phyloP scores from a whole-genome alignment of 1,284 basidiomycete genomes.

The Mrakiaceae sp. region DNA sequence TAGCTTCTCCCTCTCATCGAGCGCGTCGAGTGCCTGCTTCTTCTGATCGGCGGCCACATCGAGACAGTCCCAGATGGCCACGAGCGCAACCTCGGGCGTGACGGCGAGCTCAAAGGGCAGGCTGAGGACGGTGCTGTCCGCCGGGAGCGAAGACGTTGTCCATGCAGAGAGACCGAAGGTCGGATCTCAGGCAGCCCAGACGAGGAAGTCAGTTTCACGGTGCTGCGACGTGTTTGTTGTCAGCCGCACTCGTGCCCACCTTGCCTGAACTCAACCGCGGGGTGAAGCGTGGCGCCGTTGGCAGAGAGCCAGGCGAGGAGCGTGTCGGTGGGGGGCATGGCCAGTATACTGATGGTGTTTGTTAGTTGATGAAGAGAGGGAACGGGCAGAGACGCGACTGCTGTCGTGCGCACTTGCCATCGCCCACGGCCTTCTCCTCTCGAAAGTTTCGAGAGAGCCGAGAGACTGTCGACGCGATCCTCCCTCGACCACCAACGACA shows the following conservation, averaged over 20 bases:
- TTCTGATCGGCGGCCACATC: constrained; percentile 16
- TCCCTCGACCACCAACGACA: no score
- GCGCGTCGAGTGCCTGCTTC: constrained; percentile 22
- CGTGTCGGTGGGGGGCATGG: background rate
- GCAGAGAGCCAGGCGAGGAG: background rate
- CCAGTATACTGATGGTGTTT: no score
- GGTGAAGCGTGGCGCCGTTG: background rate
- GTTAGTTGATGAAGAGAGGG: no score
- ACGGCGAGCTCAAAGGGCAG: constrained; percentile 65
- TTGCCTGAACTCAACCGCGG: background rate
- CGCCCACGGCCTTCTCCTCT: no score
- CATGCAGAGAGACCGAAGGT: constrained; percentile 49
- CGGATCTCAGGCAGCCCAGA: constrained; percentile 20
- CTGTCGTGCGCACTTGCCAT: no score
- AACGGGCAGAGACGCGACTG: no score
- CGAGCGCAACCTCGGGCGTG: constrained; percentile 44
- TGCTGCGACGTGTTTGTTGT: no score
- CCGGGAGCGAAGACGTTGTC: constrained; percentile 41
- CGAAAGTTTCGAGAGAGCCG: no score
- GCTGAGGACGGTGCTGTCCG: constrained; percentile 50
- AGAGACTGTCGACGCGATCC: no score
- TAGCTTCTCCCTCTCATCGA: constrained; percentile 55
- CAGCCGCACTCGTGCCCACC: background rate
- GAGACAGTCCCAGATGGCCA: constrained; percentile 38
- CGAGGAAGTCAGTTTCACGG: background rate